Evolutionary conservation across 2,329 filamentous ascomycete species (phyloP).

Genomic region (Fusarium sp.): DNA sequence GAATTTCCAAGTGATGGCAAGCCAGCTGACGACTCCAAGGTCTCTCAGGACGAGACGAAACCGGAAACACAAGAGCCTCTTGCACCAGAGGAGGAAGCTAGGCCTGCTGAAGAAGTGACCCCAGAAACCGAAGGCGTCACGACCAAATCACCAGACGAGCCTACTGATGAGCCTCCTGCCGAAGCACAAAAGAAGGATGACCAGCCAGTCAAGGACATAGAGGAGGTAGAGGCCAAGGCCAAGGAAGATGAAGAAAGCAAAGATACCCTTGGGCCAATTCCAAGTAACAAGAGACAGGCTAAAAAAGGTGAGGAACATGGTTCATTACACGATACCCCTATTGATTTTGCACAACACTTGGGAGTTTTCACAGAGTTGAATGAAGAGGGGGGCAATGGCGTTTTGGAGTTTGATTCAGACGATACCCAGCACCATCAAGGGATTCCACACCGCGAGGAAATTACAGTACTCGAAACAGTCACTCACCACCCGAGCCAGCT

Average conservation of each 20-base stretch:
- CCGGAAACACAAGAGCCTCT: constrained; percentile 22
- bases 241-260: constrained; percentile 50
- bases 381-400: constrained; percentile 39
- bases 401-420: constrained; percentile 43
- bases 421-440: constrained; percentile 39
- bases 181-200: constrained; percentile 33
- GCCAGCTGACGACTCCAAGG: constrained; percentile 32
- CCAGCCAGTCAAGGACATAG: constrained; percentile 3
- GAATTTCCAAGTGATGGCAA: constrained; percentile 36
- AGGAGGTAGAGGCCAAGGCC: constrained; percentile 32
- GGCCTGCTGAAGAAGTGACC: constrained; percentile 26
- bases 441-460: constrained; percentile 29
- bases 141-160: constrained; percentile 22
- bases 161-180: constrained; percentile 26
- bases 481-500: constrained; percentile 20
- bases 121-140: constrained; percentile 30
- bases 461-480: constrained; percentile 37
- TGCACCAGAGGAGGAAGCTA: constrained; percentile 22
- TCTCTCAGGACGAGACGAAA: constrained; percentile 27
- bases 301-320: constrained; percentile 57
- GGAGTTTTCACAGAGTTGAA: constrained; percentile 42
- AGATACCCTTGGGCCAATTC: constrained; percentile 52
- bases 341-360: constrained; percentile 47
- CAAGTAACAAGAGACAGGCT: constrained; percentile 47
- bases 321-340: constrained; percentile 51